Base-by-base conservation (phyloP, 1,284 basidiomycete species). In the Golubevia sp. region DNA sequence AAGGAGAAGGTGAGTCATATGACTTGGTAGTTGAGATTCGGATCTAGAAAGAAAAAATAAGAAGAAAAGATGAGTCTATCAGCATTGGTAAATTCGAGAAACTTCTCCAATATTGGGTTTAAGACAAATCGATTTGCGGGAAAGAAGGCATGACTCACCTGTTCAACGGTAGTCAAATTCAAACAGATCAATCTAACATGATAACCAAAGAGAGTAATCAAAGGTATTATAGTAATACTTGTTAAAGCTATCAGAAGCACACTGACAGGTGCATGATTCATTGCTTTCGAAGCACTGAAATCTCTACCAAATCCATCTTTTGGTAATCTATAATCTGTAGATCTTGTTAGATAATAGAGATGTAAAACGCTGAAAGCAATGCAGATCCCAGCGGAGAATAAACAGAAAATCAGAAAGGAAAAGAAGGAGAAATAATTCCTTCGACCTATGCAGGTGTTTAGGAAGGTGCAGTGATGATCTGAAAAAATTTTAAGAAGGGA, bases 401-500 rank as follows among this genome's bases (percentile, higher is more conserved):
- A 67, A 30, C 62, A 70, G 0, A 67, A 58, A 6, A 60, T 51
- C 6, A 84, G 63, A 51, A 84, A 82, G 8, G 73, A 72, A 61
- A 81, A 71, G 53, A 83, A 84, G 2, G 68, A 53, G n/a, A 74
- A 64, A 58, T 84, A 84, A 66, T 84, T 84, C 13, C 82, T 61
- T 4, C 75, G 65, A 1, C 79, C 82, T 27, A 84, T 78, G 55
- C 82, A 84, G 20, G 71, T 78, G 64, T 84, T 84, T 21, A 84
- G 68, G 48, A 81, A 84, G 25, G 74, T 79, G 62, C 82, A 84
- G 58, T 84, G 82, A 63, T 84, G 82, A 55, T 84, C 82, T 49
- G 23, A n/a, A n/a, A n/a, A n/a, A n/a, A n/a, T n/a, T n/a, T n/a
- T 24, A 5, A 11, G 27, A 8, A 56, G 6, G 61, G 38, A 18